These are phyloP conservation scores for Hyaloraphidium curvatum DNA, from an alignment of 192 early-diverging fungal species.

Conservation along the genomic window DNA sequence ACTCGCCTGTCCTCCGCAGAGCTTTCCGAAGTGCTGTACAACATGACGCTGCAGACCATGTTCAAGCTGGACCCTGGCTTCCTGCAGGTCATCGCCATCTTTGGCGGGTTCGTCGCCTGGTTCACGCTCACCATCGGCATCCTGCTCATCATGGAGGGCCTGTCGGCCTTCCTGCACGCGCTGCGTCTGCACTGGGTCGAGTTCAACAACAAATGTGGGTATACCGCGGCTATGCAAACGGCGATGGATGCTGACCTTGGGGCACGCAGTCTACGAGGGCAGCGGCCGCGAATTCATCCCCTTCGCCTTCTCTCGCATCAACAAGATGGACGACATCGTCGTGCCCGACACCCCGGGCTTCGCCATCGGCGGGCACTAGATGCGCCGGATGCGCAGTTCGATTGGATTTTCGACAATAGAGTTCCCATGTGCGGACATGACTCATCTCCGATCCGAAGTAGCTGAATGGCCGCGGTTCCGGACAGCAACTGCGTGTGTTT, in stretches of 20 bases:
- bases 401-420: too few species aligned
- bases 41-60: slow-evolving; percentile 56
- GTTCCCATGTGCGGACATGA: too few species aligned
- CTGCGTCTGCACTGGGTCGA: slow-evolving; percentile 70
- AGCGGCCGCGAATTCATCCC: background rate
- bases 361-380: too few species aligned
- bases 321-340: too few species aligned
- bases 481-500: too few species aligned
- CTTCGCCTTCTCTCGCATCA: background rate
- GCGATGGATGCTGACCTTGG: background rate
- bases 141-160: slow-evolving; percentile 68
- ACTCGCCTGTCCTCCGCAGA: slow-evolving; percentile 22
- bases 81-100: slow-evolving; percentile 15
- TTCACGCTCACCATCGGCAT: slow-evolving; percentile 63
- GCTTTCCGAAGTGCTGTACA: slow-evolving; percentile 90
- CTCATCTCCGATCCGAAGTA: too few species aligned
- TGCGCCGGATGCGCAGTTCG: too few species aligned
- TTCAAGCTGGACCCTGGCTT: too few species aligned
- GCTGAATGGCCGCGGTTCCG: too few species aligned
- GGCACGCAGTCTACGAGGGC: background rate
- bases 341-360: too few species aligned
- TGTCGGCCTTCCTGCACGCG: slow-evolving; percentile 74
- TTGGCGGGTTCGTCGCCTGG: slow-evolving; percentile 68
- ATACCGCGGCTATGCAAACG: background rate
- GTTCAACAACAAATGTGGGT: slow-evolving; percentile 1